Evolutionary conservation across 2,329 filamentous ascomycete species (phyloP).

Genomic region (Chaetomiaceae sp.): DNA sequence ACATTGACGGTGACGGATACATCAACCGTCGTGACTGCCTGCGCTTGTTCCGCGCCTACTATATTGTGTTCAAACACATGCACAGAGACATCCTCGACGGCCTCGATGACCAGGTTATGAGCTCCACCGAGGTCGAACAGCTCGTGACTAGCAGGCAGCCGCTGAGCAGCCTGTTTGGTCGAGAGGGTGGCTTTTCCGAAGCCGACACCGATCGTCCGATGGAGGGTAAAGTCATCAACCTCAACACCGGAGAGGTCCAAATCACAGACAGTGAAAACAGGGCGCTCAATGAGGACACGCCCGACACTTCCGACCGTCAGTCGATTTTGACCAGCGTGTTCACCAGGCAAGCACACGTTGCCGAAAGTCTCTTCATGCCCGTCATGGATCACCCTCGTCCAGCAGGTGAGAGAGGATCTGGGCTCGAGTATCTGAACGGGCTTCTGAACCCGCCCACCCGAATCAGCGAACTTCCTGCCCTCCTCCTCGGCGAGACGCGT

Average conservation of each 20-base stretch:
- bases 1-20: conserved; percentile 82
- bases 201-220: conserved; percentile 57
- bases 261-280: conserved; percentile 54
- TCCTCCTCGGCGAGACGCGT: conserved; percentile 34
- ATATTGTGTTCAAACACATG: conserved; percentile 83
- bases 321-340: conserved; percentile 55
- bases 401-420: conserved; percentile 29
- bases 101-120: conserved; percentile 71
- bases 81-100: conserved; percentile 77
- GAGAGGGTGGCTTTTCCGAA: conserved; percentile 62
- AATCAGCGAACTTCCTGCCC: conserved; percentile 39
- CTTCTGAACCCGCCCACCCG: conserved; percentile 43
- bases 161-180: conserved; percentile 68
- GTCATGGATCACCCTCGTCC: conserved; percentile 23
- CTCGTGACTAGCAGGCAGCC: conserved; percentile 71
- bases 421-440: conserved; percentile 40
- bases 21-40: conserved; percentile 83
- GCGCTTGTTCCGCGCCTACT: conserved; percentile 88
- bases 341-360: conserved; percentile 13
- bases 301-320: conserved; percentile 56
- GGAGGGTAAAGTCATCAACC: conserved; percentile 61
- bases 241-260: conserved; percentile 58
- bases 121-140: conserved; percentile 70
- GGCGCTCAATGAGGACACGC: conserved; percentile 54
- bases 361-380: conserved; percentile 20